Evolutionary conservation across 2,329 filamentous ascomycete species (phyloP), one percentile per base, ranked within the genome.

Genomic region (Ophiostoma australiae): DNA sequence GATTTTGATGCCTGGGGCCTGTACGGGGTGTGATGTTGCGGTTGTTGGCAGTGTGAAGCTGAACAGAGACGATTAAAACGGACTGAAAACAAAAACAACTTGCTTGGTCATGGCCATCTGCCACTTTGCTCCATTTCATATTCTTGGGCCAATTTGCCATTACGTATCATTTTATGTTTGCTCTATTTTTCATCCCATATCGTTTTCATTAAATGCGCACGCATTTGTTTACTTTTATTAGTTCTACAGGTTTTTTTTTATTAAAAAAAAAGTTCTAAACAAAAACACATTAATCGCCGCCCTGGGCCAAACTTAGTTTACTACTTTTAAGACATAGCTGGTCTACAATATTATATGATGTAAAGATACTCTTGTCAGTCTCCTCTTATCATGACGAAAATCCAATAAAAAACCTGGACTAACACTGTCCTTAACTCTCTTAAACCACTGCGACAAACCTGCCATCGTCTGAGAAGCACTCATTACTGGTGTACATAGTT

Each of bases 151-250:
- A 37, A 39, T 33, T 23, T 39, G 63, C 63, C 63, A 66, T 37
- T 66, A 66, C 63, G 63, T 66, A 66, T 65, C 27, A 65, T 39
- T 15, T 35, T 66, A 39, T 37, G 63, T 27, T 66, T 63, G 58
- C 27, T 63, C 27, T 33, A 20, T 27, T 55, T 55, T 5, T 17
- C 52, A 63, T 63, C 27, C 58, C 17, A 48, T 48, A n/a, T 6
- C 44, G 44, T 48, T 48, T 17, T 48, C 27, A 48, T 48, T 48
- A 17, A 48, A 20, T 20, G 20, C 17, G 20, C 37, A 39, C 10
- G 10, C 44, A 20, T 8, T 48, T 48, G 44, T 20, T 48, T 48
- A 31, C 27, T 8, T 39, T 39, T 39, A 39, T 39, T 11, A 39
- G n/a, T n/a, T n/a, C n/a, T n/a, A n/a, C n/a, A n/a, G n/a, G n/a